phyloP scores from a whole-genome alignment of 805 yeast genomes.

The Kuraishia capsulata region DNA sequence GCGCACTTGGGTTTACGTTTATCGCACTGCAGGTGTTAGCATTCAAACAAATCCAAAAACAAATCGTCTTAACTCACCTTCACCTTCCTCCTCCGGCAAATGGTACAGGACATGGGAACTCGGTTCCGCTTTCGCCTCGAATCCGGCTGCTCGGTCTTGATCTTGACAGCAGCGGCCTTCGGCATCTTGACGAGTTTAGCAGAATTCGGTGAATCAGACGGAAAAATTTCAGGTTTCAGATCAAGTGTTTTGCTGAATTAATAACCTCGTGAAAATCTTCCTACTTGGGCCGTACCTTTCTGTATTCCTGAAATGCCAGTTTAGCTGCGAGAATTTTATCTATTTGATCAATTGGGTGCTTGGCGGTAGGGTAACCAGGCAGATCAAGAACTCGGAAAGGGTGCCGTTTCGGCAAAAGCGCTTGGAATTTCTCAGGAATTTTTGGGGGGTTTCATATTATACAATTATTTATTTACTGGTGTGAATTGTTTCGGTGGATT shows the following conservation, averaged over 20 bases:
- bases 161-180: background rate
- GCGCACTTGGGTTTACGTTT: constrained; percentile 46
- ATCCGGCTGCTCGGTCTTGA: background rate
- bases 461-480: no score
- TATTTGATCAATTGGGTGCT: background rate
- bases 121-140: constrained; percentile 22
- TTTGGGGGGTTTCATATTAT: no score
- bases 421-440: no score
- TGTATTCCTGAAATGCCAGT: no score
- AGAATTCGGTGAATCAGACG: background rate
- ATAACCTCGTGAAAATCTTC: no score
- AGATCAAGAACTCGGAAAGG: no score
- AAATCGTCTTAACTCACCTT: constrained; percentile 11
- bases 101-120: constrained; percentile 29
- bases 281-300: no score
- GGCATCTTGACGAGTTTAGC: background rate
- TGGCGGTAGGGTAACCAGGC: no score
- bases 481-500: no score
- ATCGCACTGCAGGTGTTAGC: constrained; percentile 16
- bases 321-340: background rate
- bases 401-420: no score
- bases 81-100: constrained; percentile 28
- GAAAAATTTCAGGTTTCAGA: background rate
- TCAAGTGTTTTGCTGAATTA: no score
- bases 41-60: background rate